Evolutionary conservation across 371 early-diverging fungal species (phyloP).

Genomic region (Syncephalastrum sp.): DNA sequence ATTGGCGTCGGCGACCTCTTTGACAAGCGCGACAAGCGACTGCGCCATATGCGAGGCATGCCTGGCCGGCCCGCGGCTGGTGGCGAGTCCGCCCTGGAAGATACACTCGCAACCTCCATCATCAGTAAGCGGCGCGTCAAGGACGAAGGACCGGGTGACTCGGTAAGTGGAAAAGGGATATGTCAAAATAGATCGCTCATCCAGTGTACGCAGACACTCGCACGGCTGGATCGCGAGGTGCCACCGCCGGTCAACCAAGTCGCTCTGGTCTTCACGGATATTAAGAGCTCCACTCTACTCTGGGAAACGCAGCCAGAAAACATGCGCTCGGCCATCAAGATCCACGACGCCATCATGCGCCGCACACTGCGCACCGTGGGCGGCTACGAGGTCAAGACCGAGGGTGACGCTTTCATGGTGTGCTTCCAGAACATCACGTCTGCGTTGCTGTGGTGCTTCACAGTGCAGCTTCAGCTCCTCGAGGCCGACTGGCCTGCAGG

Average conservation of each 20-base stretch:
- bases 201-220: slow-evolving; percentile 40
- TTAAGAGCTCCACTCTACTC: slow-evolving; percentile 90
- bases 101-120: slow-evolving; percentile 7
- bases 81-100: slow-evolving; percentile 7
- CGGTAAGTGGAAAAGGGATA: slow-evolving; percentile 25
- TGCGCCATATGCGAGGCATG: slow-evolving; percentile 27
- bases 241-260: slow-evolving; percentile 84
- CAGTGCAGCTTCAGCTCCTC: slow-evolving; percentile 82
- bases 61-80: slow-evolving; percentile 19
- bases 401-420: slow-evolving; percentile 97
- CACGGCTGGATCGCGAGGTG: slow-evolving; percentile 75
- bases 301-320: slow-evolving; percentile 89
- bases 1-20: slow-evolving; percentile 79
- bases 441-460: slow-evolving; percentile 90
- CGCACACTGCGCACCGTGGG: slow-evolving; percentile 78
- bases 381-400: slow-evolving; percentile 98
- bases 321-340: slow-evolving; percentile 89
- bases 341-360: slow-evolving; percentile 88
- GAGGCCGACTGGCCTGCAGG: slow-evolving; percentile 92
- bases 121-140: slow-evolving; percentile 37
- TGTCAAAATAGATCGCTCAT: neutral
- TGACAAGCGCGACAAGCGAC: slow-evolving; percentile 34
- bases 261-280: slow-evolving; percentile 94
- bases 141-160: slow-evolving; percentile 53
- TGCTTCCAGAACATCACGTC: slow-evolving; percentile 85